Conservation (phyloP, 2,329 filamentous ascomycete genomes). For the Eutypella sp. region DNA sequence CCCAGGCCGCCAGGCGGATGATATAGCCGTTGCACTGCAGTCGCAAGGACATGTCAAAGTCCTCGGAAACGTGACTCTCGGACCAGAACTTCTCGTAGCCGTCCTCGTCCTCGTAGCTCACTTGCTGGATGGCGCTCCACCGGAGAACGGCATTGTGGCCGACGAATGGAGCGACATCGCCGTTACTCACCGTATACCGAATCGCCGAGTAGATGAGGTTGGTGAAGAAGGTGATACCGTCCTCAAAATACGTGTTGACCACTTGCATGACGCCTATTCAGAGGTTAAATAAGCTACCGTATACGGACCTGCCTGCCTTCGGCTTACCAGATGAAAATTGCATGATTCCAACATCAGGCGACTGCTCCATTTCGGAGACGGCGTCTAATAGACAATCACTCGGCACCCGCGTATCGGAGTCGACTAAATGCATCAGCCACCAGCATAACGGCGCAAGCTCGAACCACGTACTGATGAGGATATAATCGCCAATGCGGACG, state of each 20-base stretch:
- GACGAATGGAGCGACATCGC: conserved; percentile 70
- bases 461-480: conserved; percentile 47
- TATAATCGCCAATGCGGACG: conserved; percentile 57
- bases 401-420: conserved; percentile 66
- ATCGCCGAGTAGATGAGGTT: conserved; percentile 73
- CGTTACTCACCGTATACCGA: conserved; percentile 63
- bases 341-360: conserved; percentile 64
- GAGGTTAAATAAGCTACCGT: no score
- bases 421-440: conserved; percentile 34
- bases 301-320: no score
- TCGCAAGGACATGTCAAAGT: conserved; percentile 71
- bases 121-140: conserved; percentile 60
- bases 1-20: conserved; percentile 65
- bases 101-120: conserved; percentile 51
- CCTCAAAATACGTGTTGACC: conserved; percentile 67
- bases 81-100: conserved; percentile 68
- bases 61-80: conserved; percentile 70
- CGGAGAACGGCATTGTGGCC: conserved; percentile 73
- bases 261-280: conserved; percentile 67
- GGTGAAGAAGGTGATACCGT: conserved; percentile 69
- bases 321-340: conserved; percentile 57
- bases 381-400: conserved; percentile 63
- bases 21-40: conserved; percentile 65
- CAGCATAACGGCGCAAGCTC: neutral
- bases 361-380: conserved; percentile 67